Percentiles rank a stretch among this genome's conserved stretches.
Conservation (phyloP, 352 stramenopile species). For the Pseudoperonospora humuli region DNA sequence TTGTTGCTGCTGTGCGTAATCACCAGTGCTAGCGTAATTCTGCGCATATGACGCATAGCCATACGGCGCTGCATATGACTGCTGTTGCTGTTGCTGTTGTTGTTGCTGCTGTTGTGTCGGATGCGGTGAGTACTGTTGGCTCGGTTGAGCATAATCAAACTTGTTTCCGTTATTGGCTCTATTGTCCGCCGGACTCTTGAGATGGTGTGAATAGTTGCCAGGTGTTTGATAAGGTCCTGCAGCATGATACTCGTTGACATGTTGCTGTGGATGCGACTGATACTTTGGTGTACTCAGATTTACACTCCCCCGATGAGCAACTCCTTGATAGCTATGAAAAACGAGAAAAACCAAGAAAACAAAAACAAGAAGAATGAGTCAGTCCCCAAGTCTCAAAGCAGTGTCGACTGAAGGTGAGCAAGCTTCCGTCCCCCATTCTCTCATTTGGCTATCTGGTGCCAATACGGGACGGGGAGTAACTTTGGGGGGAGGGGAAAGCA, state of each 20-base stretch:
- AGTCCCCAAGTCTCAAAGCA: too few relatives aligned
- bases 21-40: conserved; percentile 21
- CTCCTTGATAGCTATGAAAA: conserved; percentile 26
- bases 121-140: conserved; percentile 23
- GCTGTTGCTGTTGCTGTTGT: conserved; percentile 22
- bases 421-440: conserved; percentile 15
- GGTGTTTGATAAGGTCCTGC: conserved; percentile 14
- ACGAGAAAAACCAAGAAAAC: conserved; percentile 3
- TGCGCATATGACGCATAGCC: conserved; percentile 32
- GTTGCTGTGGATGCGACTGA: conserved; percentile 27
- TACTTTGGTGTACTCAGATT: conserved; percentile 19
- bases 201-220: conserved; percentile 23
- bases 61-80: conserved; percentile 26
- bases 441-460: conserved; percentile 19
- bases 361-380: too few relatives aligned
- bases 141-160: conserved; percentile 20
- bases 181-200: conserved; percentile 19
- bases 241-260: conserved; percentile 29
- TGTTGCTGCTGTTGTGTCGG: conserved; percentile 21
- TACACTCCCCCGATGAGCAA: conserved; percentile 9
- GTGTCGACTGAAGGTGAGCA: conserved; percentile 1
- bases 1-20: conserved; percentile 28
- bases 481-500: conserved; percentile 7
- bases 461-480: conserved; percentile 12
- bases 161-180: conserved; percentile 15